Evolutionary conservation across 2,329 filamentous ascomycete genomes (phyloP), one percentile per base, ranked within the genome.

Genomic region (Ceratocystis alfenasii): DNA sequence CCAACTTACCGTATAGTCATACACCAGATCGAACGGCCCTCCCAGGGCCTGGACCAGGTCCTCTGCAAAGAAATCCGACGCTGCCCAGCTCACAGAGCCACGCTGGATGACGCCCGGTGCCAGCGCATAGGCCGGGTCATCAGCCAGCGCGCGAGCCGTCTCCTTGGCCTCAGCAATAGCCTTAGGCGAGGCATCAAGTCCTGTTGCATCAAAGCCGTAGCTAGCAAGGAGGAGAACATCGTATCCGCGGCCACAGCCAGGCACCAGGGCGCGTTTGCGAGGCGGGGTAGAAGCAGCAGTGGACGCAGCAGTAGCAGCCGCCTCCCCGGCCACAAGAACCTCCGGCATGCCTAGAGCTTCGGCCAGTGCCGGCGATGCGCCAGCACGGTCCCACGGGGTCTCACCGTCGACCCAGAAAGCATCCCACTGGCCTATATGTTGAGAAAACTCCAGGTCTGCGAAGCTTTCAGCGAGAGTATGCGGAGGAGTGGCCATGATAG

Each of bases 241-340:
- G 72, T 94, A 87, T 4, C 90, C 91, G 60, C 83, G 82, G 0
- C 90, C 91, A 74, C 90, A 95, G 4, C 90, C 90, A 0, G 90
- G 88, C 0, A 95, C 87, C 7, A 95, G 78, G 1, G 87, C 90
- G 66, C 53, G 53, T 10, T 77, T 7, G 50, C 50, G 50, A 25
- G 0, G 82, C 65, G 76, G 70, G 60, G 60, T 17, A 53, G 48
- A 25, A 8, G 28, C 17, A 45, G 70, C 73, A 25, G 45, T 70
- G 70, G 61, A 71, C 89, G 88, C 0, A 95, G 87, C 8, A 95
- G 77, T 0, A 87, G 90, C 33, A 20, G 72, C 61, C 70, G 62
- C 48, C 72, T 70, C 50, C 7, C 7, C 22, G 7, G 48, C 48
- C 48, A n/a, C 48, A 25, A 20, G 68, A 67, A 62, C 72, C 70